phyloP scores from a whole-genome alignment of 352 stramenopile species.

The Phytophthora constricta region DNA sequence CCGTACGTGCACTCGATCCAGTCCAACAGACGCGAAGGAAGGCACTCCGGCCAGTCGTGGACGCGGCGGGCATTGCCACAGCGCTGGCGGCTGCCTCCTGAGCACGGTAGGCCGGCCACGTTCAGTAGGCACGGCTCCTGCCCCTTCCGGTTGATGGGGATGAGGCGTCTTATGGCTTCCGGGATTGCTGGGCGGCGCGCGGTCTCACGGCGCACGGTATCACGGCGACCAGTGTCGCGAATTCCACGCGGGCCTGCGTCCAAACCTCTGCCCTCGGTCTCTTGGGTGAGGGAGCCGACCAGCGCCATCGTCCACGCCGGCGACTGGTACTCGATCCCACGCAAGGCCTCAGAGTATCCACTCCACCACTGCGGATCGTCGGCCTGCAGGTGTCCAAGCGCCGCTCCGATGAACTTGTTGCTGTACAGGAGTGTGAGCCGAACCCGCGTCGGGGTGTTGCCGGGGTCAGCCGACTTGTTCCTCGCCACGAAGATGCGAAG shows the following conservation, averaged over 20 bases:
- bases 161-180: neutral
- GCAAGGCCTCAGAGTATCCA: neutral
- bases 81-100: neutral
- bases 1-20: slow-evolving; percentile 8
- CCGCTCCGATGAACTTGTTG: slow-evolving; percentile 4
- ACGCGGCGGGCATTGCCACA: slow-evolving; percentile 1
- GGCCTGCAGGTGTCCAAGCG: neutral
- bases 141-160: neutral
- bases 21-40: neutral
- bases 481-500: slow-evolving; percentile 13
- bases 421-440: slow-evolving; percentile 1
- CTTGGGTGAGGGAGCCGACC: slow-evolving; percentile 11
- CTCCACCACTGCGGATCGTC: slow-evolving; percentile 1
- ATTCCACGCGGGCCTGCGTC: neutral
- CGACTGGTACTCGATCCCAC: slow-evolving; percentile 10
- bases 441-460: neutral
- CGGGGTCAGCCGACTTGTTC: slow-evolving; percentile 24
- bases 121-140: slow-evolving; percentile 13
- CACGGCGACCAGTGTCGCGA: neutral
- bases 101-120: neutral
- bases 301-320: slow-evolving; percentile 13
- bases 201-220: neutral
- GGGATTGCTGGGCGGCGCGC: slow-evolving; percentile 1
- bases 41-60: neutral
- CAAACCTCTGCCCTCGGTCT: neutral